A percentile compares a stretch with the other conserved stretches of the same genome.
These are phyloP conservation scores for Candida oleophila DNA, from an alignment of 805 yeast species.

Conservation along the genomic window DNA sequence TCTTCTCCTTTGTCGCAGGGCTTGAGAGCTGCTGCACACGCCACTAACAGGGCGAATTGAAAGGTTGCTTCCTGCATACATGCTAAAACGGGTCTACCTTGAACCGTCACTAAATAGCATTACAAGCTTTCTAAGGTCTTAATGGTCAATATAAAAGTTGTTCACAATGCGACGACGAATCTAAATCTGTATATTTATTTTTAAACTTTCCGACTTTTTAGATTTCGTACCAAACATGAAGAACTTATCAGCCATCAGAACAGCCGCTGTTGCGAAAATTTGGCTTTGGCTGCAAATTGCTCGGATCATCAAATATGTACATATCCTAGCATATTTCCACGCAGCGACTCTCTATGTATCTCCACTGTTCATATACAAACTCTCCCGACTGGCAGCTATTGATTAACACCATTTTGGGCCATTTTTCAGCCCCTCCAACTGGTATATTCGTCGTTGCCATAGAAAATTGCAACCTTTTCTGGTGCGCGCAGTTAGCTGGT, in stretches of 20 bases:
- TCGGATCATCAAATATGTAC: not conserved
- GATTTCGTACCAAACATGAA: not conserved
- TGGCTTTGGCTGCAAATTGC: not conserved
- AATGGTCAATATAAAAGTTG: not conserved
- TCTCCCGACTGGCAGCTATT: too few species aligned
- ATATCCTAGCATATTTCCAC: too few species aligned
- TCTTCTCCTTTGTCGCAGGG: too few species aligned
- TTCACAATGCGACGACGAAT: not conserved
- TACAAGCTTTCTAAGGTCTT: not conserved
- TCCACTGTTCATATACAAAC: too few species aligned
- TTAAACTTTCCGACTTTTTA: not conserved
- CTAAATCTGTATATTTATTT: not conserved
- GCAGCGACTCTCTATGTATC: too few species aligned
- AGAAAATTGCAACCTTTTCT: not conserved
- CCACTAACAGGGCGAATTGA: not conserved
- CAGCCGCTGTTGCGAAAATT: not conserved
- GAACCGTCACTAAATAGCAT: not conserved
- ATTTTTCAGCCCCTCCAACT: too few species aligned
- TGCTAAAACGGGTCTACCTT: not conserved
- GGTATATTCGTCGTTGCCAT: too few species aligned
- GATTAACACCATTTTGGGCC: too few species aligned
- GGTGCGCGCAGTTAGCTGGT: too few species aligned
- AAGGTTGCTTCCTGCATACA: not conserved
- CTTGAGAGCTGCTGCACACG: too few species aligned
- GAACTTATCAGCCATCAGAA: not conserved